Percentiles rank a stretch among this genome's conserved stretches.
Evolutionary conservation across 1,284 basidiomycete species (phyloP).

Genomic region (Earliella scabrosa): DNA sequence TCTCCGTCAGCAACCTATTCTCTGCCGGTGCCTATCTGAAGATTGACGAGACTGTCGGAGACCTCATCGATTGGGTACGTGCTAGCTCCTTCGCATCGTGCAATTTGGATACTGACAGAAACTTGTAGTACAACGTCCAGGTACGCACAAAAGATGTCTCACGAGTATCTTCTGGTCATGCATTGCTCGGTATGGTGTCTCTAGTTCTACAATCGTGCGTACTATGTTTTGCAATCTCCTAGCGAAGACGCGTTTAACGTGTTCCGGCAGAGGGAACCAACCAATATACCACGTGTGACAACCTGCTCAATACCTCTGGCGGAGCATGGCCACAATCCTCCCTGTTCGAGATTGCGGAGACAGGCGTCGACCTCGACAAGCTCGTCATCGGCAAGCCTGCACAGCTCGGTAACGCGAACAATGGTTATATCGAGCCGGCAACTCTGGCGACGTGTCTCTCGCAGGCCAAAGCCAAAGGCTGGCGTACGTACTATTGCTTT

Average conservation of each 20-base stretch:
- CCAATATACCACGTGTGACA: constrained; percentile 61
- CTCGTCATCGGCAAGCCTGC: constrained; percentile 70
- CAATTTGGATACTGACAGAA: constrained; percentile 1
- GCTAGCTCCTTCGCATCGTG: no score
- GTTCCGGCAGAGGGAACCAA: constrained; percentile 48
- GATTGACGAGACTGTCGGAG: constrained; percentile 58
- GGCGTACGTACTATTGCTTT: constrained; percentile 46
- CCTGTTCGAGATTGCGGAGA: constrained; percentile 66
- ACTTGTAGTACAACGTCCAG: constrained; percentile 49
- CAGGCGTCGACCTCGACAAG: constrained; percentile 54
- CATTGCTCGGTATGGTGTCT: background rate
- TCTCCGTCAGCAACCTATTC: constrained; percentile 49
- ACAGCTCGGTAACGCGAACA: constrained; percentile 50
- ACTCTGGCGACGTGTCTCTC: constrained; percentile 58
- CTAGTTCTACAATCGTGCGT: constrained; percentile 68
- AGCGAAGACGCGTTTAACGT: background rate
- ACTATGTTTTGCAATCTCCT: background rate
- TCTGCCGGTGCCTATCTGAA: constrained; percentile 63
- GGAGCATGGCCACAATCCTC: constrained; percentile 52
- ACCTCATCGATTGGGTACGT: constrained; percentile 43
- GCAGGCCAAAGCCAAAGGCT: constrained; percentile 57
- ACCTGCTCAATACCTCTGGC: constrained; percentile 56
- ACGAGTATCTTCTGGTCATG: background rate
- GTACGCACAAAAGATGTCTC: constrained; percentile 26
- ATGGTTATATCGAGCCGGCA: constrained; percentile 58